Percentiles rank a stretch among this genome's conserved stretches.
Evolutionary conservation across 1,284 basidiomycete genomes (phyloP).

Genomic region (Ceratobasidium sp.): DNA sequence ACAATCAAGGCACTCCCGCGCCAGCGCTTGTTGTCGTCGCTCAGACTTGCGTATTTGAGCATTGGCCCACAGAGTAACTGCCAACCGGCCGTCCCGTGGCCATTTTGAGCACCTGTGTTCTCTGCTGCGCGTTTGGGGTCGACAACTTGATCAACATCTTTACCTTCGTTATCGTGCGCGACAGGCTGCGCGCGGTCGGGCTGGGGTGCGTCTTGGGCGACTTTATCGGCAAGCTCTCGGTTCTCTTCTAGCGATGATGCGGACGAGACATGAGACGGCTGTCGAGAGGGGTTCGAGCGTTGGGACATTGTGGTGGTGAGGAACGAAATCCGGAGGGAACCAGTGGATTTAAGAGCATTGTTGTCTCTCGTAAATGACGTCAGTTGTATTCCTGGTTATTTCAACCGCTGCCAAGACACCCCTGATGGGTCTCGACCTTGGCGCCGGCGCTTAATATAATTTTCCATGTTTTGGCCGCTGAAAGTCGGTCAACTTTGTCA

Average conservation of each 20-base stretch:
- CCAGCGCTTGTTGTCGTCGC: constrained; percentile 36
- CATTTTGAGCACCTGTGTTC: constrained; percentile 19
- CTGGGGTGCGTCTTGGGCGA: constrained; percentile 35
- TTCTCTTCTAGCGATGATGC: constrained; percentile 16
- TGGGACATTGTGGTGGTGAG: constrained; percentile 9
- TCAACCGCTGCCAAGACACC: constrained; percentile 3
- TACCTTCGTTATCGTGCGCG: constrained; percentile 33
- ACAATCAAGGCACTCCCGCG: constrained; percentile 37
- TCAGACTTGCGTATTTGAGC: constrained; percentile 39
- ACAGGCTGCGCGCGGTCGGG: constrained; percentile 40
- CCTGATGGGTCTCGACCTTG: constrained; percentile 13
- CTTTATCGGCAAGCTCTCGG: constrained; percentile 28
- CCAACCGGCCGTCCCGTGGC: constrained; percentile 17
- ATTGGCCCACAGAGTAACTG: constrained; percentile 35
- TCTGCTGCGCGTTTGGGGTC: constrained; percentile 33
- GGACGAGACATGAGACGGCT: neutral
- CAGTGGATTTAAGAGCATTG: constrained; percentile 4
- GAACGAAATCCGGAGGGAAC: neutral
- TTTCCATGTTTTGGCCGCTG: too few relatives aligned
- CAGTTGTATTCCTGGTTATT: constrained; percentile 1
- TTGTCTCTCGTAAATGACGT: constrained; percentile 23
- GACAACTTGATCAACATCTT: constrained; percentile 34
- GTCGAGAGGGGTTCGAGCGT: neutral
- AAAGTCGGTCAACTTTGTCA: too few relatives aligned
- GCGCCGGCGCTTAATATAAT: constrained; percentile 30